Evolutionary conservation across 2,329 filamentous ascomycete genomes (phyloP), one percentile per base, ranked within the genome.

Genomic region (Penicillium freii): DNA sequence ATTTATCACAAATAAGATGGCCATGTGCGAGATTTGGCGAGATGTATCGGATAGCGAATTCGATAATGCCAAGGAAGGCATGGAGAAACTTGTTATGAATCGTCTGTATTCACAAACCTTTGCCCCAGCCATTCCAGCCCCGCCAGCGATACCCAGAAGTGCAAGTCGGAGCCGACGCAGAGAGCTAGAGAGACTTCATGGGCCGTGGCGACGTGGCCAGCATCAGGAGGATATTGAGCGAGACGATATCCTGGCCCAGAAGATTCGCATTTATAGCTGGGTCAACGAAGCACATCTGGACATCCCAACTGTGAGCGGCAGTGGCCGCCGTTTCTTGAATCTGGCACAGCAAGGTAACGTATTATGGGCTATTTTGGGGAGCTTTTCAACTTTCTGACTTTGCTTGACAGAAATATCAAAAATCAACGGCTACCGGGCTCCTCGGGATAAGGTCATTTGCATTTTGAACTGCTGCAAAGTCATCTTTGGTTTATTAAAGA

Each of bases 31-130:
- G 61, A 91, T 99, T 3, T 99, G 94, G 94, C 86, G 90, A 56
- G 91, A 94, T 34, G 91, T 97, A 0, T 96, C 92, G 0, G 94
- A 99, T 73, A 91, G 91, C 38, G 94, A 99, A 70, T 99, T 99
- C 67, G 94, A 99, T 75, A 99, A 99, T 74, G 94, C 94, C 15
- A 87, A 92, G 66, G 94, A 99, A 77, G 94, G 94, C 34, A 99
- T 99, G 94, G 94, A 99, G 78, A 99, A 99, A 74, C 82, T 99
- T 4, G 95, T 99, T 64, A 99, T 99, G 95, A 99, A 99, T 73
- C 83, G 95, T 56, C 79, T 99, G 5, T 99, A 99, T 74, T 86
- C 87, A 0, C 94, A 99, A 74, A 97, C 94, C 0, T 99, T 99
- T 72, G 97, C 93, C 0, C 94, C 94, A 0, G 91, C 91, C 15